Evolutionary conservation across 2,329 filamentous ascomycete genomes (phyloP).

Genomic region (Apiospora pterosperma): DNA sequence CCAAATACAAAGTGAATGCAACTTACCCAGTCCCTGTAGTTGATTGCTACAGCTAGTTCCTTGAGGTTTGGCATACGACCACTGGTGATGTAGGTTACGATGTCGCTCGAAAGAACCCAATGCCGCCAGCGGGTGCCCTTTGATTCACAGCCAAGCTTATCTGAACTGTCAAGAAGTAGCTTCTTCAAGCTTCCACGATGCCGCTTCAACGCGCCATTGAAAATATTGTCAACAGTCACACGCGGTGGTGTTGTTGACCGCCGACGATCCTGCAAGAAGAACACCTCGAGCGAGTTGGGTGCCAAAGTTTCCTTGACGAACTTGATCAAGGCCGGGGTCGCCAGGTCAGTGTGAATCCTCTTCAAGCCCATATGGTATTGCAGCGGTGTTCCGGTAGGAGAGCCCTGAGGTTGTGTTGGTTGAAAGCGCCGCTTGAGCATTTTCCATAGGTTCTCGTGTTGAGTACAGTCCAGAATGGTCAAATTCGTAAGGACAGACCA

Average conservation of each 20-base stretch:
- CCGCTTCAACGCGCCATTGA: constrained; percentile 64
- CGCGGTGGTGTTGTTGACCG: constrained; percentile 40
- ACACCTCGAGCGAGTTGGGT: constrained; percentile 74
- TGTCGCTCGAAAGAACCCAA: constrained; percentile 69
- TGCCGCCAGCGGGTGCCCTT: constrained; percentile 54
- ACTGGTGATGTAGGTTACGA: constrained; percentile 71
- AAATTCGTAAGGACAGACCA: constrained; percentile 70
- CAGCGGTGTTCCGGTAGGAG: constrained; percentile 28
- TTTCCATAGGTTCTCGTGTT: constrained; percentile 74
- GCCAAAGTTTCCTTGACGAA: constrained; percentile 76
- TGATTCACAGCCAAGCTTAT: constrained; percentile 38
- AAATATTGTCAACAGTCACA: constrained; percentile 68
- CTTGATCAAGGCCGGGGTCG: constrained; percentile 64
- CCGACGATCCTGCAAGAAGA: constrained; percentile 70
- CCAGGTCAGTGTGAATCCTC: constrained; percentile 71
- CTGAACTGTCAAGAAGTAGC: constrained; percentile 69
- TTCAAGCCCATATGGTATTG: constrained; percentile 66
- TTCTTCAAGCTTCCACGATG: constrained; percentile 70
- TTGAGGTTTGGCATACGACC: constrained; percentile 69
- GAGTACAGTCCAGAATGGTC: constrained; percentile 70
- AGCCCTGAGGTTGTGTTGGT: constrained; percentile 35
- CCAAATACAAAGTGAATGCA: neutral
- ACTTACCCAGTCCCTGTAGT: constrained; percentile 76
- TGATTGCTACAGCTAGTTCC: constrained; percentile 69
- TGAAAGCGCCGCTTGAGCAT: constrained; percentile 61